Base-by-base conservation (phyloP, 2,329 filamentous ascomycete species). In the Leptographium lundbergii region DNA sequence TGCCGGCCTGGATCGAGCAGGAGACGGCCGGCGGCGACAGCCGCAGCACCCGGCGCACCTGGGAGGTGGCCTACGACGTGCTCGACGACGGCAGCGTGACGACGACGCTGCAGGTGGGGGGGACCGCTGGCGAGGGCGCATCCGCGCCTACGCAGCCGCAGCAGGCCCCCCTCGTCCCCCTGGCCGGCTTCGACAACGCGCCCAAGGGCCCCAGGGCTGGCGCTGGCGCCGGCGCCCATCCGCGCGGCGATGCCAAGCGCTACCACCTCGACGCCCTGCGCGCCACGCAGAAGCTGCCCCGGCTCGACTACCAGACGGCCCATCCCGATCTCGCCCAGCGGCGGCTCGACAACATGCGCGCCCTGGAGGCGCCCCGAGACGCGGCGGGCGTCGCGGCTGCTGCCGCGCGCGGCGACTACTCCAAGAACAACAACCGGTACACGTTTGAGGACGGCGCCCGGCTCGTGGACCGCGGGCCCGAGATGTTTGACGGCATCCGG, bases 391-490 rank as follows among this genome's bases (percentile, higher is more conserved):
- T 13, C 1, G 48, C 54, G 6, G 56, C 6, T 27, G 52, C 14
- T n/a, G 45, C 24, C 34, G 13, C 39, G 5, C 56, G 39, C 34
- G 57, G 60, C 57, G 56, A 61, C 24, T 64, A 63, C 53, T 74
- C 63, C 80, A 80, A 69, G 74, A 62, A 82, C 57, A 81, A 81
- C 71, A 84, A 88, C 67, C 78, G 87, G 36, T 90, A 89, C 68
- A 86, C 85, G 0, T 91, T 91, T 65, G 86, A 90, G 69, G 75
- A 84, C 59, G 78, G 76, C 0, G 81, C 85, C 61, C 67, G 71
- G 6, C 82, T 91, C 58, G 86, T 91, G 52, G 87, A 91, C 68
- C 78, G 85, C 58, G 88, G 87, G 17, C 82, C 82, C 19, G 88
- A 91, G 68, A 82, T 85, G 45, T 86, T 86, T 66, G 73, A 82